A percentile compares a stretch with the other conserved stretches of the same genome.
phyloP scores from a whole-genome alignment of 2,329 filamentous ascomycete genomes.

The Claviceps spartinae region DNA sequence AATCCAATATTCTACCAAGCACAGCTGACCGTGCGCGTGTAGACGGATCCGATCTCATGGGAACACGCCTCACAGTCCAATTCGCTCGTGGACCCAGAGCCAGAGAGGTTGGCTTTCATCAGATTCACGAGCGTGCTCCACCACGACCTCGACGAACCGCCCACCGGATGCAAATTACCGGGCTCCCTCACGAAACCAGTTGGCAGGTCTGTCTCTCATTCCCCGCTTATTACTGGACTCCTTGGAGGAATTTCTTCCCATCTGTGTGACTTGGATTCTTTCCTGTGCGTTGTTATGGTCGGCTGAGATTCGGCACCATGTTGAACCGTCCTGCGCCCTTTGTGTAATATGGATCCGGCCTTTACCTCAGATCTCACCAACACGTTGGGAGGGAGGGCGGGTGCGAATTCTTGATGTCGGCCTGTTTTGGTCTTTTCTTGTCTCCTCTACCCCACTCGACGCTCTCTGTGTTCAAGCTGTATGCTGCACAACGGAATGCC shows the following conservation, averaged over 20 bases:
- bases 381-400: slow-evolving; percentile 2
- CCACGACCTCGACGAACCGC: slow-evolving; percentile 83
- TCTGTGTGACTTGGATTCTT: slow-evolving; percentile 18
- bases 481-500: slow-evolving; percentile 12
- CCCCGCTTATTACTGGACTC: slow-evolving; percentile 42
- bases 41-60: slow-evolving; percentile 98
- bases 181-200: slow-evolving; percentile 95
- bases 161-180: slow-evolving; percentile 94
- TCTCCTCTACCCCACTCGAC: slow-evolving; percentile 15
- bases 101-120: slow-evolving; percentile 33
- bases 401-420: slow-evolving; percentile 1
- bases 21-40: slow-evolving; percentile 9
- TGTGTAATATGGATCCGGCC: slow-evolving; percentile 12
- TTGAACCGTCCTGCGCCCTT: slow-evolving; percentile 5
- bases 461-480: slow-evolving; percentile 4
- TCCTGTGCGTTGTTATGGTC: slow-evolving; percentile 13
- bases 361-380: slow-evolving; percentile 12
- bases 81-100: slow-evolving; percentile 78
- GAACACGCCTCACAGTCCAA: slow-evolving; percentile 91
- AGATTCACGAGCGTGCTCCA: slow-evolving; percentile 41
- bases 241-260: slow-evolving; percentile 20
- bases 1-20: not conserved
- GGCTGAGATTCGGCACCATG: slow-evolving; percentile 9
- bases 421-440: slow-evolving; percentile 8
- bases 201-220: slow-evolving; percentile 90